Percentiles rank a stretch among this genome's conserved stretches.
These are phyloP conservation scores for Ophiostoma sp. DNA, from an alignment of 2,329 filamentous ascomycete species.

Conservation along the genomic window DNA sequence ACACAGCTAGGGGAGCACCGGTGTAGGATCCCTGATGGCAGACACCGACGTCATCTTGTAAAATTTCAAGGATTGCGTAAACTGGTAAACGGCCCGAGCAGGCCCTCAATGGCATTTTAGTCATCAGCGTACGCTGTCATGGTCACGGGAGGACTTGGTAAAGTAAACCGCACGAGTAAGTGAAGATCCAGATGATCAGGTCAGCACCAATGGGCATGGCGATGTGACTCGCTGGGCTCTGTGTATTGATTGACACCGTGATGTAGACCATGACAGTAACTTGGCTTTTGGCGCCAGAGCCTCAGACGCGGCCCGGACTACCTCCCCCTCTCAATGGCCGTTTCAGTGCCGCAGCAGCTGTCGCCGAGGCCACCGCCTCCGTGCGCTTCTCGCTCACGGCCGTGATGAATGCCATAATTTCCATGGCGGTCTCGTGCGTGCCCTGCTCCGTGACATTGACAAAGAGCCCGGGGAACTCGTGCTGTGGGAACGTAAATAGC, in stretches of 20 bases:
- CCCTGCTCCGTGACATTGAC: slow-evolving; percentile 30
- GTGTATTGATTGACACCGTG: neutral
- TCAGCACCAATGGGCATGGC: neutral
- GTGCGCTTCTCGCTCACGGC: slow-evolving; percentile 25
- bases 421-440: slow-evolving; percentile 30
- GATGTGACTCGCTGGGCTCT: neutral
- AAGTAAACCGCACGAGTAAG: neutral
- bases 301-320: neutral
- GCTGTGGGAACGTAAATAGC: slow-evolving; percentile 24
- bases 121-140: neutral
- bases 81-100: neutral
- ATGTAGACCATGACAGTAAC: neutral
- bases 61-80: neutral
- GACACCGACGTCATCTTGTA: neutral
- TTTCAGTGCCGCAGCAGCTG: slow-evolving; percentile 3
- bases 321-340: neutral
- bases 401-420: slow-evolving; percentile 31
- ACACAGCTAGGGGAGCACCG: neutral
- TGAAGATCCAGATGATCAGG: too few species aligned
- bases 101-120: neutral
- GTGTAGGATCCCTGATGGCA: neutral
- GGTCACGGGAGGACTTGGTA: neutral
- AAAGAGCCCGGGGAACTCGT: slow-evolving; percentile 25
- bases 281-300: neutral
- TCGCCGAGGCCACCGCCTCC: slow-evolving; percentile 25